Evolutionary conservation across 371 early-diverging fungal species (phyloP).

Genomic region (Zychaea mexicana): DNA sequence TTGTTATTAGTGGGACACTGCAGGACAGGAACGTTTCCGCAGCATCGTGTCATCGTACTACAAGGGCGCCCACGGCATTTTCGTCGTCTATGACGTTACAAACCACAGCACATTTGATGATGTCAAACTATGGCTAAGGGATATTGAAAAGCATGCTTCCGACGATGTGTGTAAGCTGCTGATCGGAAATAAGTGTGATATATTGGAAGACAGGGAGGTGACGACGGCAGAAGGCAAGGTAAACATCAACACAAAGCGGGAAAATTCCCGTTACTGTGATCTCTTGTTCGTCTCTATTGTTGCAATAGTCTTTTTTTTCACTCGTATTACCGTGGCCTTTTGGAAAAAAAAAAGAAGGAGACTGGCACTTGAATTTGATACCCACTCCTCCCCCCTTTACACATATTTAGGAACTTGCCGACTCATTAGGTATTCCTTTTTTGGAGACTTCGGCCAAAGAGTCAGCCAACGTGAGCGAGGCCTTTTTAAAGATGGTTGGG

Average conservation of each 20-base stretch:
- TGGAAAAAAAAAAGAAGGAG: too few relatives aligned
- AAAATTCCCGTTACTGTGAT: too few relatives aligned
- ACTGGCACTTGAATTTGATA: too few relatives aligned
- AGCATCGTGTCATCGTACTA: conserved; percentile 97
- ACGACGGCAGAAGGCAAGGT: conserved; percentile 63
- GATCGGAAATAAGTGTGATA: conserved; percentile 98
- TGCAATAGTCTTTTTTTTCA: too few relatives aligned
- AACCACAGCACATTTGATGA: conserved; percentile 94
- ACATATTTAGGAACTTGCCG: conserved; percentile 72
- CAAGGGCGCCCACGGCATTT: conserved; percentile 97
- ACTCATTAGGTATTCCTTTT: conserved; percentile 82
- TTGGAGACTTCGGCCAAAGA: conserved; percentile 93
- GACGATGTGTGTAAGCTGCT: conserved; percentile 89
- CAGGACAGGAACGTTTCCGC: conserved; percentile 99
- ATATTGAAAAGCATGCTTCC: conserved; percentile 72
- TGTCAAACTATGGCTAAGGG: conserved; percentile 88
- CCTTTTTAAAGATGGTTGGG: conserved; percentile 89
- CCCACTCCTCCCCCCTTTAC: too few relatives aligned
- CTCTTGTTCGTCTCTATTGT: too few relatives aligned
- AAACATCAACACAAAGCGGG: neutral
- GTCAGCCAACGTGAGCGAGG: conserved; percentile 90
- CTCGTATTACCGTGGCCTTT: too few relatives aligned
- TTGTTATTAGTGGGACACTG: conserved; percentile 88
- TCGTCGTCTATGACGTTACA: conserved; percentile 98
- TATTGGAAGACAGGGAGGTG: conserved; percentile 84